phyloP scores from a whole-genome alignment of 345 rosid species.

The Mallotus nudiflorus region DNA sequence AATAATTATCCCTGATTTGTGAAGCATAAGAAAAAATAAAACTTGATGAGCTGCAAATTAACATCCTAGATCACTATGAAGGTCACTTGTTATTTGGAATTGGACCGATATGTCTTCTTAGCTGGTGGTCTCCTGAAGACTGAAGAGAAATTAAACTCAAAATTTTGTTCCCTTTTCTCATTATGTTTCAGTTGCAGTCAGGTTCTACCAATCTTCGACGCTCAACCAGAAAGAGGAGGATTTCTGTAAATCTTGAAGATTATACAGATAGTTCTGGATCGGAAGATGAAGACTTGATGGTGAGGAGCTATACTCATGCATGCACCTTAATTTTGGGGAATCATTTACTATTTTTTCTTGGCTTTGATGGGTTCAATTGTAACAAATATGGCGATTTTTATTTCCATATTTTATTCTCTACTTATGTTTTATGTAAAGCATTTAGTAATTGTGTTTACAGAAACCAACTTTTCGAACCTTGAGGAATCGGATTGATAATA shows the following conservation, averaged over 20 bases:
- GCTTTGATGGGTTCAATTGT: constrained; percentile 1
- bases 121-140: constrained; percentile 2
- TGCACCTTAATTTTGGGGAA: neutral
- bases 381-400: too few species aligned
- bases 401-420: too few species aligned
- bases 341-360: constrained; percentile 9
- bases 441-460: constrained; percentile 41
- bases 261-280: constrained; percentile 91
- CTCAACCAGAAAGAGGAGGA: constrained; percentile 88
- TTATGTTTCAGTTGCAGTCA: constrained; percentile 49
- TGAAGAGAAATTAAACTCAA: constrained; percentile 8
- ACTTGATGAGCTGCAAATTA: neutral
- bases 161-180: constrained; percentile 2
- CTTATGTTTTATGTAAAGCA: constrained; percentile 14
- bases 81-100: neutral
- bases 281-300: constrained; percentile 96
- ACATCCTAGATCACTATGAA: neutral
- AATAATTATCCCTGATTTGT: neutral
- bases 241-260: constrained; percentile 74
- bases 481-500: constrained; percentile 60
- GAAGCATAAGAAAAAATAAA: neutral
- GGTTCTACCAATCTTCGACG: constrained; percentile 84
- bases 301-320: constrained; percentile 36
- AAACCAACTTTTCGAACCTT: constrained; percentile 55
- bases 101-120: constrained; percentile 2